A percentile compares a stretch with the other conserved stretches of the same genome.
These are phyloP conservation scores for Pythium dissimile DNA, from an alignment of 352 stramenopile species.

Conservation along the genomic window DNA sequence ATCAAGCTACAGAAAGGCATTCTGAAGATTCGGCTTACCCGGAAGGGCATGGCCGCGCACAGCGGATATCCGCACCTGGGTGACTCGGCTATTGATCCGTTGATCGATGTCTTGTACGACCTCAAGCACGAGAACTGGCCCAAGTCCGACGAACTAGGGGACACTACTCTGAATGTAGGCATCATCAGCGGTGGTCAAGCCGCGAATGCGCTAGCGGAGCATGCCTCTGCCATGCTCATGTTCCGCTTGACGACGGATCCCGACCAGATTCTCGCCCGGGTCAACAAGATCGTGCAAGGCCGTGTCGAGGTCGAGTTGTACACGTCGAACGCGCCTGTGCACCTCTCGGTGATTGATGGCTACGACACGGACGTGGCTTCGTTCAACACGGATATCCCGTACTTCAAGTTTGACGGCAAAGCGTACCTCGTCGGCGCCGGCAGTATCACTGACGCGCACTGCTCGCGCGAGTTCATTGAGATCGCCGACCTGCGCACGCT, in stretches of 20 bases:
- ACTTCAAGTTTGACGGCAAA: constrained; percentile 79
- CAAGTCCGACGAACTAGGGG: constrained; percentile 71
- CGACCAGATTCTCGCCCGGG: constrained; percentile 60
- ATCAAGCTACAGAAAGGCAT: constrained; percentile 86
- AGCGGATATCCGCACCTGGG: constrained; percentile 84
- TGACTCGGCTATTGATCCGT: constrained; percentile 77
- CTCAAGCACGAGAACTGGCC: constrained; percentile 79
- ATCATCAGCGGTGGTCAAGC: constrained; percentile 78
- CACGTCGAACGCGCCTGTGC: constrained; percentile 77
- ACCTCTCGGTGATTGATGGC: constrained; percentile 75
- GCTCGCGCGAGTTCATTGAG: constrained; percentile 67
- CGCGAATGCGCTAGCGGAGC: constrained; percentile 77
- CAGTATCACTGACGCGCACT: constrained; percentile 75
- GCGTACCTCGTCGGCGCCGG: constrained; percentile 75
- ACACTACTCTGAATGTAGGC: constrained; percentile 84
- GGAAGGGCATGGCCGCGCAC: constrained; percentile 72
- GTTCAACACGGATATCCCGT: constrained; percentile 90
- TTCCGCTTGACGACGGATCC: constrained; percentile 79
- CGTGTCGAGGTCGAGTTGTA: constrained; percentile 76
- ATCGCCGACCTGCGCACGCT: constrained; percentile 58
- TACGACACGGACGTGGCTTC: constrained; percentile 83
- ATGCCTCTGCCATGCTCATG: constrained; percentile 86
- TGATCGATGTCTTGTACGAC: constrained; percentile 82
- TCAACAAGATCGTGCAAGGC: constrained; percentile 61
- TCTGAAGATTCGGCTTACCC: constrained; percentile 76